Evolutionary conservation across 2,329 filamentous ascomycete species (phyloP), one percentile per base, ranked within the genome.

Genomic region (Plectosphaerella plurivora): DNA sequence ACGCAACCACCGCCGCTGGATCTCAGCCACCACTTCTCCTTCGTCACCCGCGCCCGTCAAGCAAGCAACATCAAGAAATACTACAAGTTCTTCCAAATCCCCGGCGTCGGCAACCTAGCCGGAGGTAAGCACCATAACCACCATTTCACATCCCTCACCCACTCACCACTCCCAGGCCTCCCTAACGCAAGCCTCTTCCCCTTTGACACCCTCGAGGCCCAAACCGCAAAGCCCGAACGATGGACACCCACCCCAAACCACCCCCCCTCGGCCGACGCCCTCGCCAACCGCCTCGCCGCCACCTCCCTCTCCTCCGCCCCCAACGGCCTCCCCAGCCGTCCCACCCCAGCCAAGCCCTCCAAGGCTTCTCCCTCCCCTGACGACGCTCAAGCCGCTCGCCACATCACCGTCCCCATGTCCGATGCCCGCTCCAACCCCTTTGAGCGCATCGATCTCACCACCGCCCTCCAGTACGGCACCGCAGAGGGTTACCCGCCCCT

Each of bases 131-230:
- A 22, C 22, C 25, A 28, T 28, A 5, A 28, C 28, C 28, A 33
- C 11, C 28, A 39, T n/a, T 4, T 20, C 16, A 20, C 11, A n/a
- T 37, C 33, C 53, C 45, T 48, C 25, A 49, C 46, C 47, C 25
- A 28, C n/a, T 45, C 41, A 48, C 45, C n/a, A 45, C 47, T 18
- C 28, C 3, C 57, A 92, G 89, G 90, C 55, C 81, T 96, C 20
- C 92, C 92, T 15, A 87, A 94, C 68, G 77, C 86, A 39, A 80
- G 81, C 53, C 90, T 90, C 72, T 97, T 97, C 64, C 92, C 92
- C 9, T 96, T 88, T 69, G 91, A 97, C 62, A 94, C 91, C 1
- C 83, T 97, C 57, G 90, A 96, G 70, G 89, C 91, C 41, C 84
- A 87, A 58, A 83, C 87, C 55, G 89, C 90, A 33, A 81, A 82